These are phyloP conservation scores for Beauveria sp. DNA, from an alignment of 2,329 filamentous ascomycete genomes.

Conservation along the genomic window DNA sequence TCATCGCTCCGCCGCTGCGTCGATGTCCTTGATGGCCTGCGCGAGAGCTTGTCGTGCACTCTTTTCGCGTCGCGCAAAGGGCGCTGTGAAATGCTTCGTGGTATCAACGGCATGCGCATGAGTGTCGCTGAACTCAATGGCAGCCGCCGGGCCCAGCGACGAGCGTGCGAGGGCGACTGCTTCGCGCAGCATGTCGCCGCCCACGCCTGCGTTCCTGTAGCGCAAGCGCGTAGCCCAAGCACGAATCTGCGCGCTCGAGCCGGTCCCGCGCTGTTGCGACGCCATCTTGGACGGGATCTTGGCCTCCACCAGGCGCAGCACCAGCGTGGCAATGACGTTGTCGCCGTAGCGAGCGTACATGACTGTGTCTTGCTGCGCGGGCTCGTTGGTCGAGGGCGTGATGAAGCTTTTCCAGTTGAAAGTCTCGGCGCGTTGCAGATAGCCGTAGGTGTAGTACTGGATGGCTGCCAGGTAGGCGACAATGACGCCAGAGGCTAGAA, in stretches of 20 bases:
- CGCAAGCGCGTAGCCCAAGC: conserved; percentile 71
- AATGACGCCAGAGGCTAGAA: conserved; percentile 51
- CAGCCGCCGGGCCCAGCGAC: conserved; percentile 52
- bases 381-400: conserved; percentile 17
- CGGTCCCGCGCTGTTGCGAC: conserved; percentile 23
- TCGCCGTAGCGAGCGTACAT: conserved; percentile 59
- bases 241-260: conserved; percentile 58
- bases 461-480: conserved; percentile 57
- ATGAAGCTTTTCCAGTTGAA: conserved; percentile 56
- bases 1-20: neutral
- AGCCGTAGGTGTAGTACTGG: conserved; percentile 52
- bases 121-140: conserved; percentile 62
- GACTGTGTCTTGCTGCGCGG: conserved; percentile 41
- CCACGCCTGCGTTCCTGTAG: conserved; percentile 65
- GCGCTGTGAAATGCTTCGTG: conserved; percentile 49
- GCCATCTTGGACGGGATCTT: neutral
- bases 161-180: conserved; percentile 58
- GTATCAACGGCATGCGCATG: conserved; percentile 65
- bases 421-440: conserved; percentile 55
- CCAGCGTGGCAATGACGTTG: conserved; percentile 62
- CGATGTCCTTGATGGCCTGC: conserved; percentile 17
- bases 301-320: conserved; percentile 51
- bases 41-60: conserved; percentile 42
- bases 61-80: conserved; percentile 48
- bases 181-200: conserved; percentile 63